A percentile compares a stretch with the other conserved stretches of the same genome.
Conservation (phyloP, 306 rosid species). For the Mucuna pruriens region DNA sequence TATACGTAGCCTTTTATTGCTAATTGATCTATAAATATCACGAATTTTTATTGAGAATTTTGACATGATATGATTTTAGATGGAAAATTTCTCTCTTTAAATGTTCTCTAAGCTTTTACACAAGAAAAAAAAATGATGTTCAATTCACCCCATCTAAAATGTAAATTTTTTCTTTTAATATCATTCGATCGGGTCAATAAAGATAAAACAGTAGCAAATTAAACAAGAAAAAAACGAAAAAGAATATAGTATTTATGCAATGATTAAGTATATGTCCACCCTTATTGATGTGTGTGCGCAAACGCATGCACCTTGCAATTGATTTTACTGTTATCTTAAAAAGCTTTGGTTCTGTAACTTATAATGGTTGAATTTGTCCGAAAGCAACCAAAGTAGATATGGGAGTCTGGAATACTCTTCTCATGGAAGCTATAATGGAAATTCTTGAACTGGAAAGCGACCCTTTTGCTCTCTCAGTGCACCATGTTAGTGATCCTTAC, state of each 20-base stretch:
- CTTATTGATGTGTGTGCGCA: slow-evolving; percentile 28
- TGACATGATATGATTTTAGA: background rate
- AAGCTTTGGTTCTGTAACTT: slow-evolving; percentile 30
- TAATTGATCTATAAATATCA: background rate
- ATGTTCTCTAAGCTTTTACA: background rate
- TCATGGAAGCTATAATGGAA: slow-evolving; percentile 31
- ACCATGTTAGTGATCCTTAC: slow-evolving; percentile 37
- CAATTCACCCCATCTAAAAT: background rate
- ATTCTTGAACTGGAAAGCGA: slow-evolving; percentile 47
- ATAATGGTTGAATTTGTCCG: slow-evolving; percentile 44
- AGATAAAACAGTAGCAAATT: background rate
- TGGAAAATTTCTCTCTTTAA: background rate
- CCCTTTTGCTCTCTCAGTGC: slow-evolving; percentile 37
- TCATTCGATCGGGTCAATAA: background rate
- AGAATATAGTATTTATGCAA: background rate
- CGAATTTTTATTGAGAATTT: background rate
- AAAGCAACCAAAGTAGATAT: slow-evolving; percentile 42
- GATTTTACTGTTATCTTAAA: slow-evolving; percentile 45
- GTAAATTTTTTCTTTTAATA: background rate
- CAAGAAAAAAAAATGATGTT: background rate
- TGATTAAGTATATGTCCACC: background rate
- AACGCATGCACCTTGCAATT: slow-evolving; percentile 53
- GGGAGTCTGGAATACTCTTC: slow-evolving; percentile 43
- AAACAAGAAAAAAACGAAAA: background rate
- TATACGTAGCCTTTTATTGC: background rate